phyloP scores from a whole-genome alignment of 495 filamentous ascomycete species.

The Lineolata rhizophorae region DNA sequence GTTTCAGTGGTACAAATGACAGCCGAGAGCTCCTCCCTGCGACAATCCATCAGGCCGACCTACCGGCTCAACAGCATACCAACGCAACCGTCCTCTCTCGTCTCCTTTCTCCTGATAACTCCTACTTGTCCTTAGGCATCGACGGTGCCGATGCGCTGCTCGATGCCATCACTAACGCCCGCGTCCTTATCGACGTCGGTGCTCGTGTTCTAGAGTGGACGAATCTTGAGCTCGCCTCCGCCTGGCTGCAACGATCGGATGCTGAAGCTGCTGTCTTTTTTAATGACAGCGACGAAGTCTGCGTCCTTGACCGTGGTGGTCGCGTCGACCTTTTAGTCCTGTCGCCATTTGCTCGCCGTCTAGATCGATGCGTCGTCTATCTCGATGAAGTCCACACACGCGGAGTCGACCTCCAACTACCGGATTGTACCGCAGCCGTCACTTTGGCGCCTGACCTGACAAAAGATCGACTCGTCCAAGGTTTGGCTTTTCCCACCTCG shows the following conservation, averaged over 20 bases:
- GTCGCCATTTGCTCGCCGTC: slow-evolving; percentile 36
- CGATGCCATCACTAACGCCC: not conserved
- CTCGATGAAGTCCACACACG: slow-evolving; percentile 59
- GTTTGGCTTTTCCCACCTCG: slow-evolving; percentile 28
- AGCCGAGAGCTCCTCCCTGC: not conserved
- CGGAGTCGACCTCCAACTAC: slow-evolving; percentile 50
- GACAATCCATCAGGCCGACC: not conserved
- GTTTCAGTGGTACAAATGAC: not conserved
- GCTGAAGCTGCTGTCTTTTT: slow-evolving; percentile 27
- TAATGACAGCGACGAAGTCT: slow-evolving; percentile 22
- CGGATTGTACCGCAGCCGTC: slow-evolving; percentile 39
- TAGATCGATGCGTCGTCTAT: slow-evolving; percentile 45
- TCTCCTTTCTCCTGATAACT: slow-evolving; percentile 34
- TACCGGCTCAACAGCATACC: not conserved
- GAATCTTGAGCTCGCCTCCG: not conserved
- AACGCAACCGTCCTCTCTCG: not conserved
- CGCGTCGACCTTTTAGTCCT: slow-evolving; percentile 26
- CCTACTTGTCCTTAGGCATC: too few species aligned
- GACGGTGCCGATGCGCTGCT: too few species aligned
- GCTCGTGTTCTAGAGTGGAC: not conserved
- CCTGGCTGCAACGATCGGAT: slow-evolving; percentile 1
- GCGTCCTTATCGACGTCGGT: not conserved
- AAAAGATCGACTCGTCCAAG: slow-evolving; percentile 56
- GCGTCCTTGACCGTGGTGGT: slow-evolving; percentile 25
- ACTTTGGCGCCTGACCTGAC: slow-evolving; percentile 45